Percentiles rank a stretch among this genome's conserved stretches.
These are phyloP conservation scores for Cordia subcordata DNA, from an alignment of 257 asterid genomes.

Conservation along the genomic window DNA sequence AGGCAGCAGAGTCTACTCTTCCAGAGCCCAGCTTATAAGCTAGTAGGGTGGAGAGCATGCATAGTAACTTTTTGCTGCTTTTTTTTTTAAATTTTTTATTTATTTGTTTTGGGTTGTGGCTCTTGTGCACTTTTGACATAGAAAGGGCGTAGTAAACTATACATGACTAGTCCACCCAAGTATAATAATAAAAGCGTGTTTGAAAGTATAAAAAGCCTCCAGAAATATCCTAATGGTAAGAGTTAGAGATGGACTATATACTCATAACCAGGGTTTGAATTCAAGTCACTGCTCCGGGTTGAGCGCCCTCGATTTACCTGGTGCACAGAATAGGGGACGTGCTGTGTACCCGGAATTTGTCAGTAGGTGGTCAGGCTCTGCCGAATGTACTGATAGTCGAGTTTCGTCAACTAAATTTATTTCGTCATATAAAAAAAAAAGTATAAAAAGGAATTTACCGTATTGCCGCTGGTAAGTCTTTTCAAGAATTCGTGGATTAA, in stretches of 20 bases:
- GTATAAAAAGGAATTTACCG: neutral
- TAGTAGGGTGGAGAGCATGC: slow-evolving; percentile 23
- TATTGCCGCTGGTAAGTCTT: neutral
- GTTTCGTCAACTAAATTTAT: too few relatives aligned
- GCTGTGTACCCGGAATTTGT: too few relatives aligned
- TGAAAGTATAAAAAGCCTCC: slow-evolving; percentile 1
- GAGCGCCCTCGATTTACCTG: too few relatives aligned
- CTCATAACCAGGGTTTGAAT: too few relatives aligned
- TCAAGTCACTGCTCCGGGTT: too few relatives aligned
- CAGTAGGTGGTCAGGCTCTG: too few relatives aligned
- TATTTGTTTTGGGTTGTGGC: neutral
- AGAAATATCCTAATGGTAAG: too few relatives aligned
- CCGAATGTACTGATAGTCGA: too few relatives aligned
- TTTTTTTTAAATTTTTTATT: too few relatives aligned
- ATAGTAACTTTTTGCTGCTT: slow-evolving; percentile 32
- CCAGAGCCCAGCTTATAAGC: slow-evolving; percentile 9
- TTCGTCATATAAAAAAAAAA: too few relatives aligned
- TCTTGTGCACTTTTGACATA: slow-evolving; percentile 36
- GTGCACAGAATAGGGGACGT: too few relatives aligned
- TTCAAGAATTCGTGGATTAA: neutral
- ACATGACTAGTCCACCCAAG: slow-evolving; percentile 4
- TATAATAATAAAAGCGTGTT: slow-evolving; percentile 4
- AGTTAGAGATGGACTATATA: too few relatives aligned
- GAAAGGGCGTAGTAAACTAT: slow-evolving; percentile 3
- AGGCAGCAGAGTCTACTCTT: slow-evolving; percentile 1